Evolutionary conservation across 2,329 filamentous ascomycete genomes (phyloP).

Genomic region (Penicillium sp.): DNA sequence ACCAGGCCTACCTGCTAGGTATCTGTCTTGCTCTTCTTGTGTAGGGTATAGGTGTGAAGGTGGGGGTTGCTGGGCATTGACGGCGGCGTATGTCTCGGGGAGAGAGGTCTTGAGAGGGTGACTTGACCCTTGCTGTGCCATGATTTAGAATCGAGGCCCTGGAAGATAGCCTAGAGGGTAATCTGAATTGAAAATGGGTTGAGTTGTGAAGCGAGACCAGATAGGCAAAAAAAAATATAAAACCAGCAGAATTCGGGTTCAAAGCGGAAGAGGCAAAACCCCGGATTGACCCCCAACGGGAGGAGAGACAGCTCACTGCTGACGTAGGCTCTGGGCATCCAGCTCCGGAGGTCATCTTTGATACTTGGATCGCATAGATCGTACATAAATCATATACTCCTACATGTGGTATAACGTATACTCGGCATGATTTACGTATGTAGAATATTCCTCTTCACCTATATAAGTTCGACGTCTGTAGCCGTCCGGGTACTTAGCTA

Average conservation of each 20-base stretch:
- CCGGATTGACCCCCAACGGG: background rate
- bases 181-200: background rate
- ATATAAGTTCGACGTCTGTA: background rate
- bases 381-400: background rate
- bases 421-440: background rate
- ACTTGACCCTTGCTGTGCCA: conserved; percentile 38
- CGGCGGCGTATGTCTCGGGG: conserved; percentile 37
- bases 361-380: background rate
- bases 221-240: background rate
- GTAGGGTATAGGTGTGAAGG: conserved; percentile 19
- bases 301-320: background rate
- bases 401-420: background rate
- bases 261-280: conserved; percentile 5
- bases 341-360: background rate
- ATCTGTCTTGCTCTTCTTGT: conserved; percentile 27
- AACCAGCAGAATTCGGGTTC: background rate
- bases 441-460: background rate
- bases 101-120: conserved; percentile 60
- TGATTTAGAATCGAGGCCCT: background rate
- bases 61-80: conserved; percentile 43
- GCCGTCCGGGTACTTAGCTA: background rate
- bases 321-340: conserved; percentile 2
- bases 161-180: background rate
- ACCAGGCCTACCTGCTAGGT: conserved; percentile 33
- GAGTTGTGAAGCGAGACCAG: background rate